Evolutionary conservation across 73 alveolate genomes (phyloP).

Genomic region (Paramecium pentaurelia): DNA sequence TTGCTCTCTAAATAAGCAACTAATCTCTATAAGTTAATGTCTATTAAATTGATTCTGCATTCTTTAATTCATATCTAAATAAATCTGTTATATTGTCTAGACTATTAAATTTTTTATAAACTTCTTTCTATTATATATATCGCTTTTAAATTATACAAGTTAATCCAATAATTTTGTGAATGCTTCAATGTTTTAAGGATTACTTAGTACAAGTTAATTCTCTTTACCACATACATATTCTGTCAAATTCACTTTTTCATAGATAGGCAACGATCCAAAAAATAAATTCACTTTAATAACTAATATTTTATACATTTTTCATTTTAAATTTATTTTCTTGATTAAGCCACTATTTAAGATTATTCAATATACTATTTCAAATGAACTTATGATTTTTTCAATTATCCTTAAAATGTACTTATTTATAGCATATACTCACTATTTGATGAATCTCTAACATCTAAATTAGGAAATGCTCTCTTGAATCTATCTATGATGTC

Average conservation of each 20-base stretch:
- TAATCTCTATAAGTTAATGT: background rate
- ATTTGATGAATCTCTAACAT: background rate
- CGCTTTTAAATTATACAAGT: background rate
- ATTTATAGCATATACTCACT: background rate
- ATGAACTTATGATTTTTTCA: background rate
- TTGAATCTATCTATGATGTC: background rate
- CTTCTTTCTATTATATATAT: background rate
- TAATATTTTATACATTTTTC: background rate
- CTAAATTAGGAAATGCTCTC: constrained; percentile 14
- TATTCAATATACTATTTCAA: constrained; percentile 2
- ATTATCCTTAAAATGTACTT: constrained; percentile 44
- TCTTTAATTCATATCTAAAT: constrained; percentile 9
- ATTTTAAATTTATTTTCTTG: background rate
- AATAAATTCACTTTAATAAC: background rate
- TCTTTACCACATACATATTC: constrained; percentile 42
- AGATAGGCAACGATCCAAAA: background rate
- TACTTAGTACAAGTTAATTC: background rate
- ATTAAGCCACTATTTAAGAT: background rate
- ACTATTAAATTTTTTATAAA: background rate
- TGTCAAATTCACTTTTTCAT: background rate
- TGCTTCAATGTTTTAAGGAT: background rate
- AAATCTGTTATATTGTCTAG: background rate
- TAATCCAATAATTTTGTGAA: background rate
- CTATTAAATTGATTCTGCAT: constrained; percentile 10
- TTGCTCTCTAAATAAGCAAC: background rate